Percentiles rank a stretch among this genome's conserved stretches.
Evolutionary conservation across 805 yeast species (phyloP).

Genomic region (Candida incommunis): DNA sequence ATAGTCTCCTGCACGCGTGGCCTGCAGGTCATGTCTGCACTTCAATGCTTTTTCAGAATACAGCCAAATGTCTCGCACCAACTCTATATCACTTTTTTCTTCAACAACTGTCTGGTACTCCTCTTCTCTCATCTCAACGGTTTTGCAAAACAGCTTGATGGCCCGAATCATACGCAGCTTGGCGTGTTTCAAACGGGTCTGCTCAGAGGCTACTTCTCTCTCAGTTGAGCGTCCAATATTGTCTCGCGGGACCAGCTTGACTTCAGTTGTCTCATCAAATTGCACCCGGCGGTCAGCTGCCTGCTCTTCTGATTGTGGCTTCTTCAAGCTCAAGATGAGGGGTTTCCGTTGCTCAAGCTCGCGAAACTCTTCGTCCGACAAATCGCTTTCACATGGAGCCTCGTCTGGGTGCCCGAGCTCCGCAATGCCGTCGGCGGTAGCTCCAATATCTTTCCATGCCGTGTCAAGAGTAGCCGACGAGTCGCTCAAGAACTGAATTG

Average conservation of each 20-base stretch:
- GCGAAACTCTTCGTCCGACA: background rate
- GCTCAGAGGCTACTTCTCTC: background rate
- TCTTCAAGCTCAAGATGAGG: background rate
- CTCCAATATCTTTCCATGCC: background rate
- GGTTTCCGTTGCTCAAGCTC: background rate
- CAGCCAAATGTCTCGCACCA: background rate
- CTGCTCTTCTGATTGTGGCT: background rate
- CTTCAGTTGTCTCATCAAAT: background rate
- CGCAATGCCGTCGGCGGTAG: background rate
- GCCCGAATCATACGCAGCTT: background rate
- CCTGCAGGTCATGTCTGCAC: background rate
- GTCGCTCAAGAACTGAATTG: too few relatives aligned
- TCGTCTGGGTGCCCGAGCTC: background rate
- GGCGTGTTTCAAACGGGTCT: background rate
- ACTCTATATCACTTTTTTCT: background rate
- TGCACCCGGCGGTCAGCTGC: background rate
- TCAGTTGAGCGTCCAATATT: background rate
- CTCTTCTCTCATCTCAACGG: background rate
- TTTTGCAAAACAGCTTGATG: background rate
- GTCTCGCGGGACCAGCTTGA: background rate
- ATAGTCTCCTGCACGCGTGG: background rate
- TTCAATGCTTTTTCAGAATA: background rate
- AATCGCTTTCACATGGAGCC: background rate
- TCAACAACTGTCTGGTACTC: background rate
- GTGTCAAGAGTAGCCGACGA: background rate